These are phyloP conservation scores for Gymnopilus dilepis DNA, from an alignment of 768 basidiomycete species.

Conservation along the genomic window DNA sequence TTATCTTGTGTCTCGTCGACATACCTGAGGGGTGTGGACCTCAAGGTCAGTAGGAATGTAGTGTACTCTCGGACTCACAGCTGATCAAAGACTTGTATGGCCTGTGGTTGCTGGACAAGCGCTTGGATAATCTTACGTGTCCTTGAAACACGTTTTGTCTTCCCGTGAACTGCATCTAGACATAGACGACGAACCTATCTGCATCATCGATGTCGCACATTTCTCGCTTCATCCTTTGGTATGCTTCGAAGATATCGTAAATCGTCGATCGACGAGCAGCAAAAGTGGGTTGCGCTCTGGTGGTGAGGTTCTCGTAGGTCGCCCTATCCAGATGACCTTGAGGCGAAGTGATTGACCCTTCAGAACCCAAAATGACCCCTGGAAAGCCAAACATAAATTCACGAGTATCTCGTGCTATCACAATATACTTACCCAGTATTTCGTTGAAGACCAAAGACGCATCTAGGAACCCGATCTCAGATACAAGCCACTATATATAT, in stretches of 20 bases:
- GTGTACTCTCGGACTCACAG: slow-evolving; percentile 46
- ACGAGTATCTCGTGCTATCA: not conserved
- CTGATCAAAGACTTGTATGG: slow-evolving; percentile 53
- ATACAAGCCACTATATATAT: not conserved
- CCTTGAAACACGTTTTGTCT: slow-evolving; percentile 33
- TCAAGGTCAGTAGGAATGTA: no score
- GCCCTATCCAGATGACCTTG: slow-evolving; percentile 46
- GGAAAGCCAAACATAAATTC: not conserved
- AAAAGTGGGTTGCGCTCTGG: slow-evolving; percentile 59
- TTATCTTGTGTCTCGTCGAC: slow-evolving; percentile 79
- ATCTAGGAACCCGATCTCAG: slow-evolving; percentile 41
- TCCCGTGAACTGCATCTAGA: not conserved
- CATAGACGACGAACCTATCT: slow-evolving; percentile 49
- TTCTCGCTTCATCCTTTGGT: slow-evolving; percentile 49
- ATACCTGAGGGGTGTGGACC: no score
- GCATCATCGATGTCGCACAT: slow-evolving; percentile 57
- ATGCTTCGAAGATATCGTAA: slow-evolving; percentile 59
- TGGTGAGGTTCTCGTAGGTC: slow-evolving; percentile 52
- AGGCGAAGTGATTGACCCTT: slow-evolving; percentile 43
- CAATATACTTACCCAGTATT: slow-evolving; percentile 54
- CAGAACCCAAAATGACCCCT: slow-evolving; percentile 74
- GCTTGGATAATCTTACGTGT: slow-evolving; percentile 53
- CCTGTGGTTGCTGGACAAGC: slow-evolving; percentile 36
- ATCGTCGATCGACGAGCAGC: slow-evolving; percentile 49
- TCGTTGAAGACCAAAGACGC: slow-evolving; percentile 69